Evolutionary conservation across 208 protist genomes (phyloP).

Genomic region (Trypanosoma boissoni): DNA sequence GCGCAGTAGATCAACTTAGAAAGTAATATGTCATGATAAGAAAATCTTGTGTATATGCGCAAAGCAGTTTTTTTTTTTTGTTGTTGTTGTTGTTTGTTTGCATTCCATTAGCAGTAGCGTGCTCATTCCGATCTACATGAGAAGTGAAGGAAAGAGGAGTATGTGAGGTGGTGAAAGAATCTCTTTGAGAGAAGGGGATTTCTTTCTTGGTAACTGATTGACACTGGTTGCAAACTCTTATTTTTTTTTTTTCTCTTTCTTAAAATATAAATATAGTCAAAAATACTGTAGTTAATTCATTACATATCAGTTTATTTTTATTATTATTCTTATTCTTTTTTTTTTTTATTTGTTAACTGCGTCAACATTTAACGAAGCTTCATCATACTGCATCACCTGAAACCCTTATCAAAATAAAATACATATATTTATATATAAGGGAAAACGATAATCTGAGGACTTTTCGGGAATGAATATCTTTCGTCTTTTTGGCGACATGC

Average conservation of each 20-base stretch:
- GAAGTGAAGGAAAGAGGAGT: too few species aligned
- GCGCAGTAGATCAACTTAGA: background rate
- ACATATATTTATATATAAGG: background rate
- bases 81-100: too few species aligned
- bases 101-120: too few species aligned
- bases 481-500: conserved; percentile 88
- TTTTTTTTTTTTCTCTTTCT: conserved; percentile 3
- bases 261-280: background rate
- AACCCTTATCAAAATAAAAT: too few species aligned
- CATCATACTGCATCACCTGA: too few species aligned
- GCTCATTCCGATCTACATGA: too few species aligned
- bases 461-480: conserved; percentile 76
- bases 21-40: background rate
- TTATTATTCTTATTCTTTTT: background rate
- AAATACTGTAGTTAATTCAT: background rate
- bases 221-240: too few species aligned
- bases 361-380: background rate
- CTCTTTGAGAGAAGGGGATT: too few species aligned
- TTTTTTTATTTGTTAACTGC: background rate
- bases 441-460: background rate
- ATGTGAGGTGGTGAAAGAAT: too few species aligned
- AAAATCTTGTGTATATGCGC: background rate
- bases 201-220: too few species aligned
- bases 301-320: background rate
- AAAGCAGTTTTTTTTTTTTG: too few species aligned